These are phyloP conservation scores for Cylindrotheca fusiformis DNA, from an alignment of 108 stramenopile genomes.

Conservation along the genomic window DNA sequence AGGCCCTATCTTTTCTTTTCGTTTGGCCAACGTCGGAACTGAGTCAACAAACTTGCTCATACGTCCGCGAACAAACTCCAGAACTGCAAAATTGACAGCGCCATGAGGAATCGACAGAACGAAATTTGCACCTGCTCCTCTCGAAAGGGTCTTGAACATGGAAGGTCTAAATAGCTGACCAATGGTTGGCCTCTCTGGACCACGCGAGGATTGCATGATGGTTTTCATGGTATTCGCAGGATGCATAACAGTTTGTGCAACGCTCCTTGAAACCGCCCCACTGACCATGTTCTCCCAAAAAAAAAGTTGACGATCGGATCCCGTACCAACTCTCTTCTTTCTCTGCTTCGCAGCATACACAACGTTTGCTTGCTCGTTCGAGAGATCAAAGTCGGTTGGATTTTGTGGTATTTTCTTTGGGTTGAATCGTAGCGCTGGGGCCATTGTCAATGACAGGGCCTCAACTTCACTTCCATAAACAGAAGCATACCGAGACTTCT, in stretches of 20 bases:
- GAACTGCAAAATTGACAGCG: constrained; percentile 94
- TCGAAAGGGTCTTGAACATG: constrained; percentile 62
- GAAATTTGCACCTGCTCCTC: constrained; percentile 95
- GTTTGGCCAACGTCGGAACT: constrained; percentile 36
- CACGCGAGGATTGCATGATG: constrained; percentile 77
- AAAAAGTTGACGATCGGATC: constrained; percentile 28
- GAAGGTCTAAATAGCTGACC: constrained; percentile 45
- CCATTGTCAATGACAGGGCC: no score
- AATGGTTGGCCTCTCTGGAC: constrained; percentile 41
- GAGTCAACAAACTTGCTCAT: constrained; percentile 55
- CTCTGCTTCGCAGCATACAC: no score
- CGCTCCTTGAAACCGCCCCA: constrained; percentile 78
- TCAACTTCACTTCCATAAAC: no score
- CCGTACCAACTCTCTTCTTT: neutral
- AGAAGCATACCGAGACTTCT: no score
- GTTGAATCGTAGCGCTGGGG: no score
- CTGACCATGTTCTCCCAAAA: constrained; percentile 91
- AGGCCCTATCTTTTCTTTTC: constrained; percentile 59
- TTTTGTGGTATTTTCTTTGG: no score
- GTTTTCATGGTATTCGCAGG: constrained; percentile 96
- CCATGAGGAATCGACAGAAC: constrained; percentile 93
- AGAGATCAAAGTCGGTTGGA: no score
- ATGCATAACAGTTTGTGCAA: constrained; percentile 91
- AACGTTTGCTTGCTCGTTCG: no score
- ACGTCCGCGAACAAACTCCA: constrained; percentile 77